Percentiles rank a stretch among this genome's conserved stretches.
Conservation (phyloP, 2,329 filamentous ascomycete species). For the Phoma sp. region DNA sequence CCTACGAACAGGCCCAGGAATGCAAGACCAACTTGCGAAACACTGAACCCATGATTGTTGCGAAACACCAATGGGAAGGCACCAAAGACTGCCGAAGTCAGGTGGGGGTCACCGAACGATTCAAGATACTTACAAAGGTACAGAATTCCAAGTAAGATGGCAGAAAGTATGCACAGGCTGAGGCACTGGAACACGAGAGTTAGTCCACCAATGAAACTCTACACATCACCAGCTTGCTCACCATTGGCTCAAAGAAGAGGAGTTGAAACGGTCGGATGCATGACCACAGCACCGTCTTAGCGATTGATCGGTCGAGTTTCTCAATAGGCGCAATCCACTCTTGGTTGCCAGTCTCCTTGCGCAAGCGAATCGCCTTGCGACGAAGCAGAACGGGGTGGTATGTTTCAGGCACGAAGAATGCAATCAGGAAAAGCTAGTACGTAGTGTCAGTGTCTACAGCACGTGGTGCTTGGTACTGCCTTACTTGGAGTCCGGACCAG, state of each 20-base stretch:
- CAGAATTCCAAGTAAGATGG: slow-evolving; percentile 83
- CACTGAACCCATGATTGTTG: slow-evolving; percentile 75
- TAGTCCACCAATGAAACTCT: slow-evolving; percentile 35
- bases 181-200: slow-evolving; percentile 59
- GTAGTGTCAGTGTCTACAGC: slow-evolving; percentile 24
- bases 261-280: slow-evolving; percentile 77
- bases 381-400: slow-evolving; percentile 77
- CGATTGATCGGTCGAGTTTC: slow-evolving; percentile 71
- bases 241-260: slow-evolving; percentile 82
- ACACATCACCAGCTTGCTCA: slow-evolving; percentile 22
- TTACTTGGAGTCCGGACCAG: slow-evolving; percentile 67
- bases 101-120: slow-evolving; percentile 72
- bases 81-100: slow-evolving; percentile 53
- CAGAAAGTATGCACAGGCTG: slow-evolving; percentile 80
- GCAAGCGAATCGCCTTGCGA: slow-evolving; percentile 72
- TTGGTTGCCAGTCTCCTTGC: slow-evolving; percentile 78
- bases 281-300: slow-evolving; percentile 58
- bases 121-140: slow-evolving; percentile 67
- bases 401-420: slow-evolving; percentile 83
- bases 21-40: slow-evolving; percentile 80
- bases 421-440: slow-evolving; percentile 67
- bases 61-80: slow-evolving; percentile 83
- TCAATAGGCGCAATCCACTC: slow-evolving; percentile 81
- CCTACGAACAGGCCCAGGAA: slow-evolving; percentile 73
- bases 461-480: slow-evolving; percentile 25